Evolutionary conservation across 2,329 filamentous ascomycete species (phyloP), one percentile per base, ranked within the genome.

Genomic region (Nigrospora osmanthi): DNA sequence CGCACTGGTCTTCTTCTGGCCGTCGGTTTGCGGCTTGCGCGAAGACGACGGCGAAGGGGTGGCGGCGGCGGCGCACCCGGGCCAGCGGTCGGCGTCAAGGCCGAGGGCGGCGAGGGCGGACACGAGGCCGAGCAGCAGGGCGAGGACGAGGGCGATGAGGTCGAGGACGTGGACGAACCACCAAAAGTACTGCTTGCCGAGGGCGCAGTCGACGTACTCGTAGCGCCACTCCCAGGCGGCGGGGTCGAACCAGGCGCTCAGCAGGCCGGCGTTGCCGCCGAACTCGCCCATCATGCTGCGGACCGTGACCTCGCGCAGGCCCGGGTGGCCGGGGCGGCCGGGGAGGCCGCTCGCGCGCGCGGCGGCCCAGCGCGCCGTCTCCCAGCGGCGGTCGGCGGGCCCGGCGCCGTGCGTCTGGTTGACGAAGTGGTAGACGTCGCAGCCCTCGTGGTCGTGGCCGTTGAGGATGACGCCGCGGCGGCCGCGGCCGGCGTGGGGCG

Each of bases 201-300:
- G 68, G 3, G 78, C 73, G 60, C 93, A 98, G 51, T 79, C 85
- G 10, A 71, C 72, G 54, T 93, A 93, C 54, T 91, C 87, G 53
- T 87, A 87, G 52, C 75, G 75, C 93, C 93, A 98, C 61, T 86
- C 80, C 72, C 80, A 83, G 1, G 66, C 64, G 3, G 74, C 70
- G 45, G 77, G 64, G 61, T 97, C 88, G 59, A 91, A 97, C 91
- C 91, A 98, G 1, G 87, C 76, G 49, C 86, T 93, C 35, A 98
- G 66, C 36, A 98, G 71, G 0, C 89, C 93, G 0, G 89, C 89
- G 60, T 96, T 93, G 16, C 93, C 93, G n/a, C 81, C 84, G 64
- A 86, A 98, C 46, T 87, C 87, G 45, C 93, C 93, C 93, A 98
- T 98, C 89, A 98, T 97, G 64, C 89, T 95, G 47, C 90, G 82